These are phyloP conservation scores for Trametes coccinea DNA, from an alignment of 768 basidiomycete species.

Conservation along the genomic window DNA sequence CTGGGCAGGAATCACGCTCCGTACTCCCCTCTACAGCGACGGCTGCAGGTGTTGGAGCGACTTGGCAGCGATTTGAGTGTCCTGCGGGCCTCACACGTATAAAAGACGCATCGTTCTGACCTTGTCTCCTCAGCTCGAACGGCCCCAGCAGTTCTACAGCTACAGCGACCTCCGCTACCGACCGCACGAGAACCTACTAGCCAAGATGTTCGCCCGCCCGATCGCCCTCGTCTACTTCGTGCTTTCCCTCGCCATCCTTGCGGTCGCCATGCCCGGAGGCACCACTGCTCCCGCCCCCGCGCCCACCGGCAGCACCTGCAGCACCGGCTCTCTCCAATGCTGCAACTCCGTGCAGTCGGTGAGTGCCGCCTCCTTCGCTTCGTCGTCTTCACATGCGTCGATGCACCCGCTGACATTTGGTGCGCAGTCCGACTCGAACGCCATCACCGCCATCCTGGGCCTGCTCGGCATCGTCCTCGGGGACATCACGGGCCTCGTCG, in stretches of 20 bases:
- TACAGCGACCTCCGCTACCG: not conserved
- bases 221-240: conserved; percentile 13
- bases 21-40: too few relatives aligned
- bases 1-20: too few relatives aligned
- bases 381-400: not conserved
- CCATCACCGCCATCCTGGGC: conserved; percentile 2
- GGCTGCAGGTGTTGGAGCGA: too few relatives aligned
- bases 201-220: conserved; percentile 17
- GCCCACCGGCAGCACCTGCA: conserved; percentile 7
- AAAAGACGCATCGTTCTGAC: not conserved
- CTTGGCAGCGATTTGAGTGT: too few relatives aligned
- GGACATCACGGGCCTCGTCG: conserved; percentile 16
- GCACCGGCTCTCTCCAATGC: conserved; percentile 18
- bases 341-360: conserved; percentile 14
- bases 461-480: conserved; percentile 21
- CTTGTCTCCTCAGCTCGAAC: conserved; percentile 5
- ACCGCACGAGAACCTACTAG: not conserved
- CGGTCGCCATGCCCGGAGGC: conserved; percentile 21
- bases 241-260: conserved; percentile 17
- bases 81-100: not conserved
- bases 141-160: conserved; percentile 7
- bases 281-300: not conserved
- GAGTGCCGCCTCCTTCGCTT: not conserved
- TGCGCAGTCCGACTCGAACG: conserved; percentile 2
- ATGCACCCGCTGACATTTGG: not conserved